Conservation (phyloP, 306 rosid species). For the Albizia julibrissin region DNA sequence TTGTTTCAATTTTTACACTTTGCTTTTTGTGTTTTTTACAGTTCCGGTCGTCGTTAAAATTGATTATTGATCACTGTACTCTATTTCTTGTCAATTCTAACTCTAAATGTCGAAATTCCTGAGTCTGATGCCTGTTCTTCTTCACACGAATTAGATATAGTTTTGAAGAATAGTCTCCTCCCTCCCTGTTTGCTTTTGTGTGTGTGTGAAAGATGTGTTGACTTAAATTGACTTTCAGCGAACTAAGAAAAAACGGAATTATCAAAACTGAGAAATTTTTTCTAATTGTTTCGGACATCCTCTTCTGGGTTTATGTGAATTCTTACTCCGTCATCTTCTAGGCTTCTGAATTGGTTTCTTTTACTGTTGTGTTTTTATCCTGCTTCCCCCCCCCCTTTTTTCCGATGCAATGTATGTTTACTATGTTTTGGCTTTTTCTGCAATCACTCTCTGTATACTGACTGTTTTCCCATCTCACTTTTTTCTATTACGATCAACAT, state of each 20-base stretch:
- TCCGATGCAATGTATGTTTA: background rate
- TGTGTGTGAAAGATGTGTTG: conserved; percentile 39
- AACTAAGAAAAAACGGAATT: conserved; percentile 11
- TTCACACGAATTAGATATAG: conserved; percentile 12
- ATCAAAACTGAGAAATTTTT: conserved; percentile 23
- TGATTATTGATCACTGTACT: conserved; percentile 13
- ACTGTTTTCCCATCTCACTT: background rate
- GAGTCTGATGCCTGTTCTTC: background rate
- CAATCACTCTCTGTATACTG: background rate
- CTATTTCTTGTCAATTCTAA: background rate
- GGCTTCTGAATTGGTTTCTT: background rate
- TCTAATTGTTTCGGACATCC: background rate
- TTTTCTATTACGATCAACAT: background rate
- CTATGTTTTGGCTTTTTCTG: conserved; percentile 23
- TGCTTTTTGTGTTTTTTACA: conserved; percentile 1
- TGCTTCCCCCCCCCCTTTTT: background rate
- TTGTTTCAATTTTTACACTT: conserved; percentile 18
- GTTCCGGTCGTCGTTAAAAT: background rate
- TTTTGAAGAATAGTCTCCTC: background rate
- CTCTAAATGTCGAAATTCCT: background rate
- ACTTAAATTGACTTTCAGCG: conserved; percentile 35
- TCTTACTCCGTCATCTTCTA: too few relatives aligned
- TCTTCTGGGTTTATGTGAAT: too few relatives aligned
- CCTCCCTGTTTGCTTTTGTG: background rate
- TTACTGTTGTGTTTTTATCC: conserved; percentile 23